Conservation (phyloP, 805 yeast genomes). For the Candida coquimbonensis region DNA sequence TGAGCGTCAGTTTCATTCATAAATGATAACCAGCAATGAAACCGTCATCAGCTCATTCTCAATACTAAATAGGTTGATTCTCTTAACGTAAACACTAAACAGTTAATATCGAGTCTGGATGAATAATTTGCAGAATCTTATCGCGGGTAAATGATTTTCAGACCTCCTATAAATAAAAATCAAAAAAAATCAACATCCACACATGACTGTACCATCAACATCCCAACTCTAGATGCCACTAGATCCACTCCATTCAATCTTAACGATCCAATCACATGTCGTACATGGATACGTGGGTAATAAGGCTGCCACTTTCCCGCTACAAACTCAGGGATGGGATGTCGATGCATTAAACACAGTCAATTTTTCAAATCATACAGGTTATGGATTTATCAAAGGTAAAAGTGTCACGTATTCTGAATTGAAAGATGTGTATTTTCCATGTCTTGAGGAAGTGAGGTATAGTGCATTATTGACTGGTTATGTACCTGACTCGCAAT, state of each 20-base stretch:
- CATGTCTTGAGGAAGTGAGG: slow-evolving; percentile 29
- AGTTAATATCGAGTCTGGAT: too few species aligned
- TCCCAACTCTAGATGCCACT: not conserved
- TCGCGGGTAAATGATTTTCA: too few species aligned
- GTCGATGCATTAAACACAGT: slow-evolving; percentile 62
- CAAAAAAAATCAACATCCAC: too few species aligned
- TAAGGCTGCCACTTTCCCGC: slow-evolving; percentile 57
- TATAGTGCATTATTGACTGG: slow-evolving; percentile 62
- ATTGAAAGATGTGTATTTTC: slow-evolving; percentile 28
- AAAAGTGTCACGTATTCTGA: slow-evolving; percentile 33
- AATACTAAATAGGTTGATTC: too few species aligned
- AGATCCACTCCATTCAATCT: slow-evolving; percentile 17
- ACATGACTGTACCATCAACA: too few species aligned
- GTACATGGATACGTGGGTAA: slow-evolving; percentile 72
- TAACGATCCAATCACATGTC: slow-evolving; percentile 63
- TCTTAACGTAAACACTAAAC: too few species aligned
- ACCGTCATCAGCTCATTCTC: too few species aligned
- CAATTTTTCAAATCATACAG: slow-evolving; percentile 65
- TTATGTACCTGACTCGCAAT: slow-evolving; percentile 52
- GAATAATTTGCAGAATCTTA: too few species aligned
- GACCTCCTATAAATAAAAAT: too few species aligned
- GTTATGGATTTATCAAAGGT: slow-evolving; percentile 55
- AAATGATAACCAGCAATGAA: too few species aligned
- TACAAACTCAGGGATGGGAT: slow-evolving; percentile 62
- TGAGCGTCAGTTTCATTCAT: too few species aligned